Percentiles rank a stretch among this genome's conserved stretches.
These are phyloP conservation scores for Coemansia sp. DNA, from an alignment of 192 early-diverging fungal species.

Conservation along the genomic window DNA sequence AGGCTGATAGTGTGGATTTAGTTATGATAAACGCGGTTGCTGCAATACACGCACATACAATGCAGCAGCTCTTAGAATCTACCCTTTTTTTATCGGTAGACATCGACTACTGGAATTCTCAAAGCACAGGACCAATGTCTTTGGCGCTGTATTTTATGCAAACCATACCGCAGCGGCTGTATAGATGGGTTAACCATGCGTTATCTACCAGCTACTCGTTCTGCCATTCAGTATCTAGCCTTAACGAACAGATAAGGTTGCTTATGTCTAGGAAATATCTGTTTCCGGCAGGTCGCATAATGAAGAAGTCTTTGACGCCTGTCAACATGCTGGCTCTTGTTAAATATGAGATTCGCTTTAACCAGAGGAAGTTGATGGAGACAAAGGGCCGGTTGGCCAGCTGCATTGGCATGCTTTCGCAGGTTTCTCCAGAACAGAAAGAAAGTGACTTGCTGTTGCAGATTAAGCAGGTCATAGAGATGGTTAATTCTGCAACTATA, in stretches of 20 bases:
- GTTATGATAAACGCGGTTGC: slow-evolving; percentile 32
- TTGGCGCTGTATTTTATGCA: slow-evolving; percentile 30
- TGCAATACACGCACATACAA: slow-evolving; percentile 58
- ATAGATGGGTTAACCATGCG: slow-evolving; percentile 8
- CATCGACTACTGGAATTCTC: slow-evolving; percentile 66
- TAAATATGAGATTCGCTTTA: slow-evolving; percentile 60
- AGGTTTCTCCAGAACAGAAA: not conserved
- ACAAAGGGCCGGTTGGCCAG: slow-evolving; percentile 60
- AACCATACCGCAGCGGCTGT: slow-evolving; percentile 35
- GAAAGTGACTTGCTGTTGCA: slow-evolving; percentile 19
- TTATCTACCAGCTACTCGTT: not conserved
- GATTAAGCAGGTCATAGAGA: not conserved
- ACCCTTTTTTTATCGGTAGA: slow-evolving; percentile 61
- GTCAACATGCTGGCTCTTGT: slow-evolving; percentile 53
- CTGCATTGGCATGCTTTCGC: slow-evolving; percentile 62
- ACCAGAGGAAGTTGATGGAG: slow-evolving; percentile 48
- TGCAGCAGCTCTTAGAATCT: slow-evolving; percentile 57
- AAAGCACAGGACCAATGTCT: slow-evolving; percentile 48
- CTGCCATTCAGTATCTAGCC: no score
- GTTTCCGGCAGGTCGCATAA: not conserved
- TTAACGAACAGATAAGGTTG: not conserved
- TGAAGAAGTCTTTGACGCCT: no score
- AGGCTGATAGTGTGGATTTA: slow-evolving; percentile 2
- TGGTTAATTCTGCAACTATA: no score
- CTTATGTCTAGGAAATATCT: slow-evolving; percentile 8